These are phyloP conservation scores for Heterobasidion parviporum DNA, from an alignment of 1,284 basidiomycete genomes.

Conservation along the genomic window DNA sequence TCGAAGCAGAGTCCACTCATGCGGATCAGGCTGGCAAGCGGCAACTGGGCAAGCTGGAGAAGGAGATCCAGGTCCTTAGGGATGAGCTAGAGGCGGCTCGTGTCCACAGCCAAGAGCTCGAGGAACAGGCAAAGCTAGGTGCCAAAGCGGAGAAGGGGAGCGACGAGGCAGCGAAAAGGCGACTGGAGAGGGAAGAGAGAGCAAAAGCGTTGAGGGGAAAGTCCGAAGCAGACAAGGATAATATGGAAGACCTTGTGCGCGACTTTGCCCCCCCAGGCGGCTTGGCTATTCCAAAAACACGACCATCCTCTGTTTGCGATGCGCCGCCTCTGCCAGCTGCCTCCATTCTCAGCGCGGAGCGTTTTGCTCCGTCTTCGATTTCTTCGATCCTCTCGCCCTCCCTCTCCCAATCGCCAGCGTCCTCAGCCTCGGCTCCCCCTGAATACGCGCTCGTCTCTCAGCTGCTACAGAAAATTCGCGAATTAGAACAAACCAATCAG, in stretches of 20 bases:
- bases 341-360: background rate
- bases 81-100: constrained; percentile 70
- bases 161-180: constrained; percentile 37
- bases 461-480: constrained; percentile 69
- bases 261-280: constrained; percentile 57
- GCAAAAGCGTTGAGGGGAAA: constrained; percentile 36
- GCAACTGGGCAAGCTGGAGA: constrained; percentile 64
- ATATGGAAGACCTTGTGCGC: constrained; percentile 19
- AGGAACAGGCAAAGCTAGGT: constrained; percentile 45
- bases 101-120: constrained; percentile 58
- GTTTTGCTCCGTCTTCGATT: background rate
- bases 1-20: constrained; percentile 61
- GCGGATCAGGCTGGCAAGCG: constrained; percentile 62
- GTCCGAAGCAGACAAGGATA: constrained; percentile 13
- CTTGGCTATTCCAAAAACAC: background rate
- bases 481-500: constrained; percentile 69
- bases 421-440: background rate
- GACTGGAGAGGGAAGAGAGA: constrained; percentile 48
- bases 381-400: background rate
- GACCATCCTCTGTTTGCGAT: background rate
- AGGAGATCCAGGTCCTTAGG: constrained; percentile 62
- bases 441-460: constrained; percentile 54
- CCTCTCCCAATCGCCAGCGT: background rate
- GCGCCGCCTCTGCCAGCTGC: background rate
- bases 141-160: constrained; percentile 24